Evolutionary conservation across 2,329 filamentous ascomycete genomes (phyloP).

Genomic region (Thelonectria blattea): DNA sequence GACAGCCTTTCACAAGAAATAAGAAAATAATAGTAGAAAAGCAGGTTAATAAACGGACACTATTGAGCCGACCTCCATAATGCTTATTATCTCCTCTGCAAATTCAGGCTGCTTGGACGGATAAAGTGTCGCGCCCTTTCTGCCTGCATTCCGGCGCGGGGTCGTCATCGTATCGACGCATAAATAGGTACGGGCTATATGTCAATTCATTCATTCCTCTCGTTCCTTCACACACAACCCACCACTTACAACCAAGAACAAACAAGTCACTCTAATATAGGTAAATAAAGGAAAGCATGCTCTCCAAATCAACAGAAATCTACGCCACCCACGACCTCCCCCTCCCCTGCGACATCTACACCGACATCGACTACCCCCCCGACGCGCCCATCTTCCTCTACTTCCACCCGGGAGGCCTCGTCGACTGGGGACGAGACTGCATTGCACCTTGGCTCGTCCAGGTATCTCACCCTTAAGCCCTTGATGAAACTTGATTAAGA

Average conservation of each 20-base stretch:
- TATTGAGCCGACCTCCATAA: not conserved
- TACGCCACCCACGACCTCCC: conserved; percentile 42
- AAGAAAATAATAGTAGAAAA: too few species aligned
- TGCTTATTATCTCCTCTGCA: too few species aligned
- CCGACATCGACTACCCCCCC: conserved; percentile 30
- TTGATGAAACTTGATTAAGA: not conserved
- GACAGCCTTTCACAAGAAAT: too few species aligned
- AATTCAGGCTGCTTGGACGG: conserved; percentile 4
- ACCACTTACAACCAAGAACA: not conserved
- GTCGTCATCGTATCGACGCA: not conserved
- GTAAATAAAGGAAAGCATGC: conserved; percentile 23
- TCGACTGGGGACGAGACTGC: conserved; percentile 39
- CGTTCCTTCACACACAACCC: not conserved
- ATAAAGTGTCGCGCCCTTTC: conserved; percentile 9
- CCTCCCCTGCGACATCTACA: conserved; percentile 46
- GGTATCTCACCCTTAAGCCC: conserved; percentile 23
- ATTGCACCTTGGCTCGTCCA: conserved; percentile 47
- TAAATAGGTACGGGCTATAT: not conserved
- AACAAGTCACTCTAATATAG: not conserved
- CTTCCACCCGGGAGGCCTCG: conserved; percentile 46
- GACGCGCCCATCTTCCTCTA: conserved; percentile 43
- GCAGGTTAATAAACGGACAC: too few species aligned
- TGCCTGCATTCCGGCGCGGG: conserved; percentile 13
- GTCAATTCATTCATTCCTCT: not conserved
- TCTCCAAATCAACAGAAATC: conserved; percentile 36